A percentile compares a stretch with the other conserved stretches of the same genome.
phyloP scores from a whole-genome alignment of 306 rosid species.

The Arachis stenosperma region DNA sequence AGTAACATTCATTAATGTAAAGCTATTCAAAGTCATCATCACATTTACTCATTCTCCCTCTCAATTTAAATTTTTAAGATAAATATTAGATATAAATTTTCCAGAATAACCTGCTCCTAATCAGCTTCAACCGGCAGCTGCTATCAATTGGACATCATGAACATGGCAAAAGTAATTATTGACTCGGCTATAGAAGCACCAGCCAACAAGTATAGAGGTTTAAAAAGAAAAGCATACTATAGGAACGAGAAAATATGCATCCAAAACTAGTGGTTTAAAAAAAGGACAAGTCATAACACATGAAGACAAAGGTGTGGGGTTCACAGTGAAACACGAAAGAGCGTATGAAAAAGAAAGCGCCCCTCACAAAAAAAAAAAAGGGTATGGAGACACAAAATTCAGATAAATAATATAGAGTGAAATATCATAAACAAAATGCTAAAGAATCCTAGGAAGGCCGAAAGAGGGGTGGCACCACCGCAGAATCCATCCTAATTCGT shows the following conservation, averaged over 20 bases:
- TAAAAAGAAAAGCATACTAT: neutral
- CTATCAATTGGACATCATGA: neutral
- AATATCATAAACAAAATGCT: neutral
- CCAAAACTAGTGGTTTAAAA: neutral
- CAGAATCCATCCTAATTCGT: slow-evolving; percentile 25
- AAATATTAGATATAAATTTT: neutral
- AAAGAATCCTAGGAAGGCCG: neutral
- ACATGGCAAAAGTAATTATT: neutral
- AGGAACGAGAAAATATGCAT: neutral
- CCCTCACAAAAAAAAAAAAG: neutral
- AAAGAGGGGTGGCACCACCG: neutral
- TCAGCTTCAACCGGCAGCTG: neutral
- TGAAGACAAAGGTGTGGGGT: slow-evolving; percentile 3
- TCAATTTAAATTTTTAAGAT: neutral
- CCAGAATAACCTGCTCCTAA: neutral
- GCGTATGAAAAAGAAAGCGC: neutral
- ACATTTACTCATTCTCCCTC: neutral
- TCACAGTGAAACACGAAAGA: slow-evolving; percentile 29
- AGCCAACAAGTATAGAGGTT: neutral
- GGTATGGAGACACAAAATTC: neutral
- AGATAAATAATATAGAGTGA: neutral
- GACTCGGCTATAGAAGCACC: neutral
- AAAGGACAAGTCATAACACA: neutral
- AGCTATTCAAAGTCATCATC: neutral
- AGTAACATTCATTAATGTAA: neutral